Evolutionary conservation across 495 filamentous ascomycete genomes (phyloP), one percentile per base, ranked within the genome.

Genomic region (Amorphotheca resinae): DNA sequence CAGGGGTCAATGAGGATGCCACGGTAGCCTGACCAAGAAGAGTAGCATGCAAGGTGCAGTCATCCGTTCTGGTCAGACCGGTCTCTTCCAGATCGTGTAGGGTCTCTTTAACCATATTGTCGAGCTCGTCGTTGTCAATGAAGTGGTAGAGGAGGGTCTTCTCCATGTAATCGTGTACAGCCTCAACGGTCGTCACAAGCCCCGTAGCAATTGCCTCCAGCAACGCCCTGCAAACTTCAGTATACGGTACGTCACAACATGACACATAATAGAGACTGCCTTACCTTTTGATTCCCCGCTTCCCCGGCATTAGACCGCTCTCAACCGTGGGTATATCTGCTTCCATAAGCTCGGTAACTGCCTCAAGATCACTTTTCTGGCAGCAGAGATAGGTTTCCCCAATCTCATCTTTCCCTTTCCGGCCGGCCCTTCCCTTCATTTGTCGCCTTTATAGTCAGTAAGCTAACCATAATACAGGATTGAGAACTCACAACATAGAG

Each of bases 361-460:
- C 73, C 52, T 80, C 74, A 26, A 88, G 53, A 50, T 88, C 84
- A n/a, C 64, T 59, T 47, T 73, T 72, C 14, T 77, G 71, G 51
- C 83, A 87, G 45, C 82, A 85, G 3, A 91, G 61, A 55, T 82
- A 88, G 15, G 80, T 87, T 62, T 88, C 84, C 4, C 84, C 84
- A 33, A 80, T 60, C 18, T 84, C 80, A 43, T 88, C 84, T 46
- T 86, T 87, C 9, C 84, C 84, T 56, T 87, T 87, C 43, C 84
- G 76, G 20, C 84, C 84, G 17, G 84, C 84, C 43, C 84, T 72
- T 9, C 84, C 84, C 51, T 82, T 76, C 84, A 88, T 91, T 61
- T 91, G 84, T 28, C 82, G 74, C 8, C 79, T 82, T 54, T 14
- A n/a, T 11, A 26, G 16, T 48, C 32, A 45, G 37, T 35, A 20